phyloP scores from a whole-genome alignment of 164 flowering plant species.

The Stephania japonica region DNA sequence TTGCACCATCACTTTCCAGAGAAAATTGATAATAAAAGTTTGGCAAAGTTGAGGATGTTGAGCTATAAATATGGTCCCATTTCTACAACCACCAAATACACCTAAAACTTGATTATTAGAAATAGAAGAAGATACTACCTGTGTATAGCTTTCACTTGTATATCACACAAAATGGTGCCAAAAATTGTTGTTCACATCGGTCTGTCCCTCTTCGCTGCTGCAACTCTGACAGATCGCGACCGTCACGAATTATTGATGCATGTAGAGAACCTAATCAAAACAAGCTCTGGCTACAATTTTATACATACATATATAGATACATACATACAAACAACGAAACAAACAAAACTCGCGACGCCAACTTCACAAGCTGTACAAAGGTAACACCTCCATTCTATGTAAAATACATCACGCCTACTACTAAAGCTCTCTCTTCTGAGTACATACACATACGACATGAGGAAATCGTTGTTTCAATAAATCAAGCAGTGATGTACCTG shows the following conservation, averaged over 20 bases:
- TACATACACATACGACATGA: neutral
- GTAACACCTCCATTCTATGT: neutral
- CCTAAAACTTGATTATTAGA: too few relatives aligned
- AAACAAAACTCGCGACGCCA: neutral
- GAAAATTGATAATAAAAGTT: too few relatives aligned
- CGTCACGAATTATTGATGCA: neutral
- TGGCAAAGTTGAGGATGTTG: too few relatives aligned
- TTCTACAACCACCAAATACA: too few relatives aligned
- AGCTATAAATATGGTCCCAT: too few relatives aligned
- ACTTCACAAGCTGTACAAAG: neutral
- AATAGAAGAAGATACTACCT: too few relatives aligned
- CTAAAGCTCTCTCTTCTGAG: neutral
- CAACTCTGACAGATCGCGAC: neutral
- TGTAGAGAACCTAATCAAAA: neutral
- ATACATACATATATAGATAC: neutral
- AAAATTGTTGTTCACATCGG: neutral
- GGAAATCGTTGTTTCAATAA: neutral
- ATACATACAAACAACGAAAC: neutral
- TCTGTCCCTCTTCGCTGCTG: neutral
- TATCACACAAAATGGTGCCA: neutral
- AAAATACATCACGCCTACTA: neutral
- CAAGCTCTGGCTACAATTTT: neutral
- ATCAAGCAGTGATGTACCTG: neutral
- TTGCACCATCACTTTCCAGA: too few relatives aligned
- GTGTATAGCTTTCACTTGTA: neutral